Conservation (phyloP, 2,329 filamentous ascomycete species). For the Talaromyces pinophilus region DNA sequence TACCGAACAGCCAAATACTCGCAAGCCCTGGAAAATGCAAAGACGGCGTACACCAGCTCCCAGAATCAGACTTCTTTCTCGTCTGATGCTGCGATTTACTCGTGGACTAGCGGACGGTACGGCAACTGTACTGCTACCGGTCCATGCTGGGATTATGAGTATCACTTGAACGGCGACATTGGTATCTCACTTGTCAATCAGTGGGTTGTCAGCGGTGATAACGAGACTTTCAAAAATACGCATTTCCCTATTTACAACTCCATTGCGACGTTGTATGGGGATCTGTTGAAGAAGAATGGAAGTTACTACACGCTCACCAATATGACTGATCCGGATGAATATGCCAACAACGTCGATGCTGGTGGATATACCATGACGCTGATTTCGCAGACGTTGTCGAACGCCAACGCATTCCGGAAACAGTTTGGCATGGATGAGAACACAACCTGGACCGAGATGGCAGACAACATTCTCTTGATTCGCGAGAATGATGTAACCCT, state of each 20-base stretch:
- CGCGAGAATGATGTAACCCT: conserved; percentile 62
- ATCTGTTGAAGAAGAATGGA: conserved; percentile 62
- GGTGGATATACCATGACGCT: conserved; percentile 69
- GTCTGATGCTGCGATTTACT: conserved; percentile 61
- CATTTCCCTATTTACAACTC: conserved; percentile 66
- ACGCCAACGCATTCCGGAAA: conserved; percentile 59
- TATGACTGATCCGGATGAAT: conserved; percentile 73
- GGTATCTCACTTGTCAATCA: conserved; percentile 63
- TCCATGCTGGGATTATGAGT: conserved; percentile 70
- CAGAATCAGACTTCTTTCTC: conserved; percentile 62
- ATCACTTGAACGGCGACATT: conserved; percentile 71
- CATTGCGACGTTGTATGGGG: conserved; percentile 61
- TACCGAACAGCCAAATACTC: conserved; percentile 61
- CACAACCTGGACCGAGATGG: conserved; percentile 59
- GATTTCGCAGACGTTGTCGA: conserved; percentile 57
- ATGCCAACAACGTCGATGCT: conserved; percentile 67
- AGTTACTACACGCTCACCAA: conserved; percentile 59
- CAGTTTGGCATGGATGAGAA: conserved; percentile 59
- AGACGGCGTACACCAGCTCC: conserved; percentile 57
- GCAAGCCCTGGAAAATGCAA: conserved; percentile 63
- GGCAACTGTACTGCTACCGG: conserved; percentile 68
- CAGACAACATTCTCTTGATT: conserved; percentile 58
- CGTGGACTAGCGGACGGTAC: conserved; percentile 67
- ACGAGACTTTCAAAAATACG: conserved; percentile 54
- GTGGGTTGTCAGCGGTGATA: conserved; percentile 61